Evolutionary conservation across 2,329 filamentous ascomycete genomes (phyloP).

Genomic region (Colletotrichum orchidophilum): DNA sequence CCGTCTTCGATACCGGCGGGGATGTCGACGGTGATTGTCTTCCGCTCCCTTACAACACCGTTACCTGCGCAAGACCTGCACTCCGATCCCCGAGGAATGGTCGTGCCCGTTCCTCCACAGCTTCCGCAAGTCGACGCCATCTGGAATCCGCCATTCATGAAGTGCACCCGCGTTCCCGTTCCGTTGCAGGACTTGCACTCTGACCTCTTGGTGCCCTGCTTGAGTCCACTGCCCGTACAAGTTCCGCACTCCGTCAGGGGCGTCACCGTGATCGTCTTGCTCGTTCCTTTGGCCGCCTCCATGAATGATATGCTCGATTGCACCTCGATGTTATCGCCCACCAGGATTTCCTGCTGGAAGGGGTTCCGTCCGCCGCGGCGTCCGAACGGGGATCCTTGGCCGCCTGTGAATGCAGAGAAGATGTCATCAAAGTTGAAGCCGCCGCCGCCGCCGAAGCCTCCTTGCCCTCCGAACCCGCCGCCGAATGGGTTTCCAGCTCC

Average conservation of each 20-base stretch:
- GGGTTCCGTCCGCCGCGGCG: conserved; percentile 67
- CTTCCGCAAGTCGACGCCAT: conserved; percentile 89
- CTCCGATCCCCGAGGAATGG: conserved; percentile 81
- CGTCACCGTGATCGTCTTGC: conserved; percentile 87
- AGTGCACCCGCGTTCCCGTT: conserved; percentile 86
- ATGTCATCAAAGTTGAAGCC: conserved; percentile 97
- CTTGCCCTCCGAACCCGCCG: conserved; percentile 64
- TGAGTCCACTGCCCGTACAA: conserved; percentile 85
- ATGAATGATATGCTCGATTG: conserved; percentile 93
- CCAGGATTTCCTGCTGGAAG: conserved; percentile 81
- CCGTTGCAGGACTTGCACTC: conserved; percentile 85
- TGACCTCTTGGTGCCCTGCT: conserved; percentile 77
- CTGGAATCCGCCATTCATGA: conserved; percentile 93
- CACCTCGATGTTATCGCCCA: conserved; percentile 97
- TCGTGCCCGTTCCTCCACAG: conserved; percentile 82
- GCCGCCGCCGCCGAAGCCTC: conserved; percentile 75
- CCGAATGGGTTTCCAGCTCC: conserved; percentile 73
- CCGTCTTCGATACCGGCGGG: conserved; percentile 96
- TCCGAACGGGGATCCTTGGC: conserved; percentile 63
- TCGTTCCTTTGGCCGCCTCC: conserved; percentile 92
- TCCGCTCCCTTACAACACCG: conserved; percentile 84
- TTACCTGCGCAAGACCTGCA: conserved; percentile 83
- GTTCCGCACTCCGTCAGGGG: conserved; percentile 84
- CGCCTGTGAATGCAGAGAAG: conserved; percentile 83
- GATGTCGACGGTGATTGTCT: conserved; percentile 89